These are phyloP conservation scores for Medicago lupulina DNA, from an alignment of 306 rosid genomes.

Conservation along the genomic window DNA sequence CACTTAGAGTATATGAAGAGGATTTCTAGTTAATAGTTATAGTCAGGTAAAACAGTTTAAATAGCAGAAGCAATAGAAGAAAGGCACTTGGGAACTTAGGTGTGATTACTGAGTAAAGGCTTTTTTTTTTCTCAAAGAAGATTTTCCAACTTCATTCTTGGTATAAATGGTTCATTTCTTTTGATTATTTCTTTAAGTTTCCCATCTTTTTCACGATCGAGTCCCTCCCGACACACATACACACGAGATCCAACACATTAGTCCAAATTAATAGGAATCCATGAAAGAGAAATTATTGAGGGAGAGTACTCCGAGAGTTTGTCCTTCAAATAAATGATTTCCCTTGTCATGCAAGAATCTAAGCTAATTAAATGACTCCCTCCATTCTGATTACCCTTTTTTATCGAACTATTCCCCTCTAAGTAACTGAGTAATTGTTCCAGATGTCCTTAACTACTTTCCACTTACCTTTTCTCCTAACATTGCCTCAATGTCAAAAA, in stretches of 20 bases:
- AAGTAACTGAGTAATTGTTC: not conserved
- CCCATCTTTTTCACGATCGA: slow-evolving; percentile 8
- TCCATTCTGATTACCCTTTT: not conserved
- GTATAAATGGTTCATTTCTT: not conserved
- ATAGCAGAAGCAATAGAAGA: not conserved
- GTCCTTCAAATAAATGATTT: not conserved
- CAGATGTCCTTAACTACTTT: not conserved
- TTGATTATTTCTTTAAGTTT: not conserved
- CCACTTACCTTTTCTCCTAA: not conserved
- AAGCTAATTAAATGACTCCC: not conserved
- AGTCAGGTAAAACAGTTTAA: not conserved
- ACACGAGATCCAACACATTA: not conserved
- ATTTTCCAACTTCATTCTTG: not conserved
- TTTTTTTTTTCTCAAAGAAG: not conserved
- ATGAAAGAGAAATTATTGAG: not conserved
- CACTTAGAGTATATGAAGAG: slow-evolving; percentile 1
- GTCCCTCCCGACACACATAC: not conserved
- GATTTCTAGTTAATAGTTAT: not conserved
- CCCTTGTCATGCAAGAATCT: not conserved
- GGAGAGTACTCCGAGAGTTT: not conserved
- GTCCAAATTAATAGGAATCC: not conserved
- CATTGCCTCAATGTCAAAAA: slow-evolving; percentile 11
- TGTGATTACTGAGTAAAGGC: not conserved
- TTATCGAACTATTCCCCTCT: not conserved
- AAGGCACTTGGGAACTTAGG: not conserved